Evolutionary conservation across 1,284 basidiomycete species (phyloP).

Genomic region (Ustilago trichophora): DNA sequence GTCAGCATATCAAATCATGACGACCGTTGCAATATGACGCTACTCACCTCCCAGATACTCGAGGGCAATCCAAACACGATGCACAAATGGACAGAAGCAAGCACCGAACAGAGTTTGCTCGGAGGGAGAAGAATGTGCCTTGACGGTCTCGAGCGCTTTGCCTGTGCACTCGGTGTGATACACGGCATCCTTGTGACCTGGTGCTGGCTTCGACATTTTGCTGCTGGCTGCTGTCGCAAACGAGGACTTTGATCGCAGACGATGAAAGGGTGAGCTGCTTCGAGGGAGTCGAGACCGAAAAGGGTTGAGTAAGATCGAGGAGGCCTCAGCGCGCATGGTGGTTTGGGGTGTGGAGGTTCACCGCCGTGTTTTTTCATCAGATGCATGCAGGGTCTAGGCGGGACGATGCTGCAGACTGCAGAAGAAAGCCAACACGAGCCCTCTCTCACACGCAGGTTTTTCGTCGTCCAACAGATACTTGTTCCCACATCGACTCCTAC

Average conservation of each 20-base stretch:
- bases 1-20: no score
- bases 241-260: neutral
- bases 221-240: neutral
- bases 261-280: neutral
- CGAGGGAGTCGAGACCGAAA: neutral
- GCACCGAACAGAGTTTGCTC: constrained; percentile 73
- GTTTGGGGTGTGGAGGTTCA: constrained; percentile 12
- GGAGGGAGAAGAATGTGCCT: constrained; percentile 68
- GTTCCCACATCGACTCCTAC: no score
- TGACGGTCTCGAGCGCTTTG: constrained; percentile 71
- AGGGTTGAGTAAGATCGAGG: neutral
- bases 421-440: no score
- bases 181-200: constrained; percentile 45
- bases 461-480: no score
- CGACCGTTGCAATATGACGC: no score
- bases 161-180: constrained; percentile 71
- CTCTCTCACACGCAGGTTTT: no score
- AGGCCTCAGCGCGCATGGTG: constrained; percentile 5
- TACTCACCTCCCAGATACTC: constrained; percentile 66
- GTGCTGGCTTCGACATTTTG: constrained; percentile 41
- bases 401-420: no score
- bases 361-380: neutral
- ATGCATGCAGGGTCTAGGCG: constrained; percentile 26
- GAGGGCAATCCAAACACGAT: constrained; percentile 77
- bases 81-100: constrained; percentile 78